These are phyloP conservation scores for Collybia nuda DNA, from an alignment of 768 basidiomycete genomes.

Conservation along the genomic window DNA sequence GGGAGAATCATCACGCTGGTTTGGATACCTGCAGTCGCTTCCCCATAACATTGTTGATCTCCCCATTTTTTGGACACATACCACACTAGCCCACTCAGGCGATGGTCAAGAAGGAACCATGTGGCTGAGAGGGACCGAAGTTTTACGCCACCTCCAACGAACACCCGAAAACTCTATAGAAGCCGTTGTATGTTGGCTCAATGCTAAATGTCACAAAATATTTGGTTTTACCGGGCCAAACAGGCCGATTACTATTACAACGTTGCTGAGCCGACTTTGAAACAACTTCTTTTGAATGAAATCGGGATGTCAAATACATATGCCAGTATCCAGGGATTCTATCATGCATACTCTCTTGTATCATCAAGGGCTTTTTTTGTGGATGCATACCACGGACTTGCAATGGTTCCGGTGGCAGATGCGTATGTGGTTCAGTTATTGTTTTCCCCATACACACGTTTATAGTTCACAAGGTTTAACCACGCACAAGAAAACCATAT, in stretches of 20 bases:
- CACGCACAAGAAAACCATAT: conserved; percentile 68
- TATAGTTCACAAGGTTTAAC: conserved; percentile 58
- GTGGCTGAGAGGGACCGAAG: conserved; percentile 47
- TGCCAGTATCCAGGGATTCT: conserved; percentile 41
- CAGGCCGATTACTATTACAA: conserved; percentile 31
- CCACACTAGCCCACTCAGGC: conserved; percentile 2
- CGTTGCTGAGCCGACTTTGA: conserved; percentile 31
- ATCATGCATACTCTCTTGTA: conserved; percentile 61
- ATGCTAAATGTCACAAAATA: no score
- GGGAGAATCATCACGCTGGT: conserved; percentile 55
- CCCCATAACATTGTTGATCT: conserved; percentile 53
- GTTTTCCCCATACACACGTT: conserved; percentile 9
- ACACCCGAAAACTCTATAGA: conserved; percentile 4
- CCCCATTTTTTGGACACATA: conserved; percentile 57
- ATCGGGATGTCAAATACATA: conserved; percentile 2
- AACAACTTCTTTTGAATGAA: conserved; percentile 13
- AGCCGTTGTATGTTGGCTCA: conserved; percentile 9
- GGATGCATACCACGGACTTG: conserved; percentile 76
- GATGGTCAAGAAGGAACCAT: conserved; percentile 30
- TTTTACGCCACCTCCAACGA: conserved; percentile 10
- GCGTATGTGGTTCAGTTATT: conserved; percentile 45
- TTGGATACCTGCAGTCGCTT: conserved; percentile 64
- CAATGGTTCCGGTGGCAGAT: conserved; percentile 87
- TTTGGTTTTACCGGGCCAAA: background rate
- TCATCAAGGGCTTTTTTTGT: conserved; percentile 83